Base-by-base conservation (phyloP, 192 early-diverging fungal genomes). In the Umbelopsis sp. region DNA sequence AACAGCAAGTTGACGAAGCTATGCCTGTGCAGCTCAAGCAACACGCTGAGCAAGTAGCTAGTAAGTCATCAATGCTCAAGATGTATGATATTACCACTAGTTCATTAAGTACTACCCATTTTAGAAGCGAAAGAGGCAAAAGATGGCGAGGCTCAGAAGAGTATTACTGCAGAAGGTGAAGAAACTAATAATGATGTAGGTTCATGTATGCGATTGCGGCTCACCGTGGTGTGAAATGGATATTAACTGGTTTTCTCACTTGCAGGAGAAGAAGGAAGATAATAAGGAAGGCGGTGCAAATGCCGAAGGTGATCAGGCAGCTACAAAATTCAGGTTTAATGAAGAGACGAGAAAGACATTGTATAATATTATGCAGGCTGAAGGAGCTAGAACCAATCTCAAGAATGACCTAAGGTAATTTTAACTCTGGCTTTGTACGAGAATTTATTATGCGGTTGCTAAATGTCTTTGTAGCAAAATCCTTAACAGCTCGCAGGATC, bases 321-420 rank as follows among this genome's bases (percentile, higher is more conserved):
- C 30, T 13, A 67, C 64, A 4, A 77, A 70, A 58, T 80, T 80
- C 21, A 77, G 55, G 64, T 80, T 75, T 20, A 77, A 76, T 37
- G 75, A 80, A 33, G 65, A 66, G 11, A 67, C 67, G 2, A 64
- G 72, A 15, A 67, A 55, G 16, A 45, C 70, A 12, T 30, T 80
- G 11, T 78, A 71, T 53, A 50, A 74, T 51, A 78, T 81, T 8
- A 70, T 81, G 35, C 35, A 71, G 53, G 37, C 49, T n/a, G 79
- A 81, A 64, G 68, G 49, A 22, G 35, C 64, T 13, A 68, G 49
- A 12, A 67, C 69, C 30, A 18, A 30, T 30, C 33, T 77, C 11
- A 30, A 68, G 18, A 78, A 74, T 50, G 53, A 72, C 4, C 66
- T 81, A 21, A 53, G 33, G 79, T 81, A 81, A 48, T 70, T 46